Conservation (phyloP, 2,329 filamentous ascomycete species). For the Thielaviopsis populi region DNA sequence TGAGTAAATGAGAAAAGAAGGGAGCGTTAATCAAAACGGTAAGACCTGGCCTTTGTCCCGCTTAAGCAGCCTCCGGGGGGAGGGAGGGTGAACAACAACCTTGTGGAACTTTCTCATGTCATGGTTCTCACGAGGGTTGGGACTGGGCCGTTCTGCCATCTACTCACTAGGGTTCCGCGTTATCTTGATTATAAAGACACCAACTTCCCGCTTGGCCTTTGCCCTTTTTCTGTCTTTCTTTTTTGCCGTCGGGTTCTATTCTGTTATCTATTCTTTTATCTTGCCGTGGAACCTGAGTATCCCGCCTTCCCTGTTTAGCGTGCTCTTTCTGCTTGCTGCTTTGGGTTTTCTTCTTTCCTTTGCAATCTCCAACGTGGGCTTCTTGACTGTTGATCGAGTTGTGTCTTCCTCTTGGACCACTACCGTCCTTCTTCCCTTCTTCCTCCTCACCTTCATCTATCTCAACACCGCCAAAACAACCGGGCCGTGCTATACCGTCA, state of each 20-base stretch:
- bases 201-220: neutral
- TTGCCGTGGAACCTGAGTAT: neutral
- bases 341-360: neutral
- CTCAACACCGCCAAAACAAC: neutral
- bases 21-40: neutral
- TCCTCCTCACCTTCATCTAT: neutral
- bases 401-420: neutral
- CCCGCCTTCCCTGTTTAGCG: neutral
- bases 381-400: too few relatives aligned
- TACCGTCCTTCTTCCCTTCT: neutral
- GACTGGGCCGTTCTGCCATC: neutral
- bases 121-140: neutral
- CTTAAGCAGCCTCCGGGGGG: neutral
- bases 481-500: neutral
- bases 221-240: too few relatives aligned
- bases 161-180: neutral
- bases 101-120: neutral
- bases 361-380: too few relatives aligned
- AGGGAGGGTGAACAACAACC: neutral
- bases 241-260: neutral
- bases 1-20: neutral
- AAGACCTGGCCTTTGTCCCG: neutral
- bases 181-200: conserved; percentile 1
- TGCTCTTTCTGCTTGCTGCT: neutral
- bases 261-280: neutral